Base-by-base conservation (phyloP, 768 basidiomycete genomes). In the Bullera alba region DNA sequence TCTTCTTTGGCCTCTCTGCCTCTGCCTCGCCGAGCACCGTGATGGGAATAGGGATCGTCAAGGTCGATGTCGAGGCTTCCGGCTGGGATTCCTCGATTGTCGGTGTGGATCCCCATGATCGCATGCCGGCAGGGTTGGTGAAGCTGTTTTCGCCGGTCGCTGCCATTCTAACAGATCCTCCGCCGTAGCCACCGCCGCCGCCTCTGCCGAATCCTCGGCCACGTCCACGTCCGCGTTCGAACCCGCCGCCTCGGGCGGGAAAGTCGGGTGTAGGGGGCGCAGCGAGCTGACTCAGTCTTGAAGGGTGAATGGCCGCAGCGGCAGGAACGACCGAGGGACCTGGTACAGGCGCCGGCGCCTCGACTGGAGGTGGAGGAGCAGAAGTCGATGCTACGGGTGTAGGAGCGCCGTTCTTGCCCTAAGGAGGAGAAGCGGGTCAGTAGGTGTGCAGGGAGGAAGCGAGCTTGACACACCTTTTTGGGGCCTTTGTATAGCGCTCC, bases 401-500 rank as follows among this genome's bases (percentile, higher is more conserved):
- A 45, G 58, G 44, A 57, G 63, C 39, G 69, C 21, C 35, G 26
- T 26, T 48, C n/a, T n/a, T n/a, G n/a, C n/a, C n/a, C n/a, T n/a
- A n/a, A n/a, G n/a, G n/a, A n/a, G n/a, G n/a, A n/a, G n/a, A n/a
- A n/a, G n/a, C n/a, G n/a, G n/a, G n/a, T n/a, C n/a, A n/a, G n/a
- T n/a, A n/a, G n/a, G n/a, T n/a, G n/a, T n/a, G n/a, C n/a, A n/a
- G n/a, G 37, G 26, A 43, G 30, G 35, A 37, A 26, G 45, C 21
- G 25, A 22, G 6, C 28, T 2, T 38, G 8, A 69, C 73, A 50
- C 36, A 78, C 78, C 73, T 53, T 77, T 76, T 85, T 86, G 12
- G 53, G 28, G 7, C 86, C 88, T 64, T 85, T 88, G 70, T 90
- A 92, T 50, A 91, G 67, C 44, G 78, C 75, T 72, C 88, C 88